Conservation (phyloP, 75 land plant genomes). For the Pinus albicaulis region DNA sequence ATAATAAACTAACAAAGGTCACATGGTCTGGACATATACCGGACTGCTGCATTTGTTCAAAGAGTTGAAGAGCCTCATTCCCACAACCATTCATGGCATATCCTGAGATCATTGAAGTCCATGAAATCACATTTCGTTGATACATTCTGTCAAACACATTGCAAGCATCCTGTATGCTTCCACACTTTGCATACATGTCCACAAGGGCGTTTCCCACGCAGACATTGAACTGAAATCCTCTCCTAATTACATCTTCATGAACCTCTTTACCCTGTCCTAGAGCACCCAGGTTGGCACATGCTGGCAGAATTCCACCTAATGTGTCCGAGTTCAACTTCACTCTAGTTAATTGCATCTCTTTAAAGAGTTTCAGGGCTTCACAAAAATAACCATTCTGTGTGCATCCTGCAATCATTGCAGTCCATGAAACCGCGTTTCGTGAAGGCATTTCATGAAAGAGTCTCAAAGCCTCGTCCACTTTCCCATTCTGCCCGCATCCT, state of each 20-base stretch:
- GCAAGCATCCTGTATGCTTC: not conserved
- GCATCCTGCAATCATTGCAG: slow-evolving; percentile 20
- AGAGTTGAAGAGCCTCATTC: too few relatives aligned
- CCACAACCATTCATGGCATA: too few relatives aligned
- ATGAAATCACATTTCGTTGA: too few relatives aligned
- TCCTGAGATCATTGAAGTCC: too few relatives aligned
- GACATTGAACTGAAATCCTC: too few relatives aligned
- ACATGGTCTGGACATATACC: too few relatives aligned
- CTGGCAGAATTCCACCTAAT: slow-evolving; percentile 24
- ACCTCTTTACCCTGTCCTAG: too few relatives aligned
- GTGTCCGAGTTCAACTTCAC: slow-evolving; percentile 21
- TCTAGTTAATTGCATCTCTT: slow-evolving; percentile 22
- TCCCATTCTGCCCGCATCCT: slow-evolving; percentile 30
- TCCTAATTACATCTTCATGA: too few relatives aligned
- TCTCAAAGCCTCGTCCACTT: slow-evolving; percentile 19
- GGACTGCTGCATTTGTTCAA: too few relatives aligned
- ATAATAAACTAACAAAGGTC: too few relatives aligned
- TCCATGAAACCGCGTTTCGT: slow-evolving; percentile 23
- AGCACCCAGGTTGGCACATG: slow-evolving; percentile 3
- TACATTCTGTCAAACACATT: too few relatives aligned
- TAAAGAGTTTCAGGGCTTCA: slow-evolving; percentile 22
- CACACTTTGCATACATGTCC: not conserved
- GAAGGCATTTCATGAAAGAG: slow-evolving; percentile 19
- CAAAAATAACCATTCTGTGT: slow-evolving; percentile 26
- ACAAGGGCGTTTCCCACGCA: not conserved